A percentile compares a stretch with the other conserved stretches of the same genome.
Conservation (phyloP, 768 basidiomycete species). For the Russula griseocarnosa region DNA sequence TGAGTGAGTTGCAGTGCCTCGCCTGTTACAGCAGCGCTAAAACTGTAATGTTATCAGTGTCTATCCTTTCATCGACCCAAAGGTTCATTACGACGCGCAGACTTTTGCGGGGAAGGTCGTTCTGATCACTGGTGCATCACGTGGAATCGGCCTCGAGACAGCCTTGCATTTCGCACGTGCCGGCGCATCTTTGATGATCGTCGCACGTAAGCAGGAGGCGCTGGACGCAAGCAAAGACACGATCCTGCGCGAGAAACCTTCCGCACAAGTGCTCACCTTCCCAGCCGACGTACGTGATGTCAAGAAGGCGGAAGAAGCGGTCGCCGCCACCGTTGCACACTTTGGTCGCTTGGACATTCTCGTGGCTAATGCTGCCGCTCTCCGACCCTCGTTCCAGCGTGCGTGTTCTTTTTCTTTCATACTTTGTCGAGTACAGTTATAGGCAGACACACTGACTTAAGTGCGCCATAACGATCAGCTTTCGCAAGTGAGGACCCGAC, state of each 20-base stretch:
- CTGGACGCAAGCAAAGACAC: neutral
- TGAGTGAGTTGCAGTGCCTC: neutral
- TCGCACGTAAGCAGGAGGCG: constrained; percentile 14
- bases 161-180: constrained; percentile 24
- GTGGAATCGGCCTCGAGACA: constrained; percentile 26
- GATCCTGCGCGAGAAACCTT: constrained; percentile 1
- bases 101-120: constrained; percentile 27
- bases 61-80: constrained; percentile 15
- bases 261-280: neutral
- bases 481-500: constrained; percentile 11
- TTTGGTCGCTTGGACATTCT: constrained; percentile 6
- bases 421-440: no score
- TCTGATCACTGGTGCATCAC: constrained; percentile 28
- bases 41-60: neutral
- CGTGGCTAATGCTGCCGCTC: constrained; percentile 9
- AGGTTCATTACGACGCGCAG: constrained; percentile 10
- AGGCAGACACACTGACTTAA: neutral
- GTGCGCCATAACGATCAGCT: neutral
- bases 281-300: constrained; percentile 1
- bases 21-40: neutral
- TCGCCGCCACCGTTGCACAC: neutral
- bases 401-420: neutral
- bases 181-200: constrained; percentile 23
- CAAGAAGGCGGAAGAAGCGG: neutral
- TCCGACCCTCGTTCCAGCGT: neutral